Base-by-base conservation (phyloP, 371 early-diverging fungal species). In the Gilbertella persicaria region DNA sequence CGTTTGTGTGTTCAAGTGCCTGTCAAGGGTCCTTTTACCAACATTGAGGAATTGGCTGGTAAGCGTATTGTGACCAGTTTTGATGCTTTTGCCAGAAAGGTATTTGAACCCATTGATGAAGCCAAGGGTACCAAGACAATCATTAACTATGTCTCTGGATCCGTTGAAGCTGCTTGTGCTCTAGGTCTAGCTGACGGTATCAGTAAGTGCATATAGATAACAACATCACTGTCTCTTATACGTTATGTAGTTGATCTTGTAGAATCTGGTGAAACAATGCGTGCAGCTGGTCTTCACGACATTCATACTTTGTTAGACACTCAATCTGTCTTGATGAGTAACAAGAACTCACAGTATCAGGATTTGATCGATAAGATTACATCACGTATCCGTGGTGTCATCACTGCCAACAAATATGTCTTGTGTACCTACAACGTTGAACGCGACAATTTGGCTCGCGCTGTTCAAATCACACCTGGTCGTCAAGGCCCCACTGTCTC, bases 261-360 rank as follows among this genome's bases (percentile, higher is more conserved):
- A 30, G 99, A 98, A 77, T 94, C 94, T 20, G 98, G 98, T 53
- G 98, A 98, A 61, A 98, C 99, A 14, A 98, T 98, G 98, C 88
- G 93, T 57, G 98, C 97, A 26, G 98, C 98, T 26, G 95, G 95
- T n/a, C 86, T 98, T 40, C 90, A 90, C 66, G 89, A 88, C 44
- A 89, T 96, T 46, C 85, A 82, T 46, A 94, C 93, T 7, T 66
- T 98, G 17, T 58, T 93, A 52, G 72, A 76, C 0, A 89, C 96
- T 8, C 87, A 98, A 69, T 89, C 96, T 9, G 93, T 96, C 14
- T 75, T 97, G 47, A 85, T 98, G 58, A 75, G 87, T 60, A 88
- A 89, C 67, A 75, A 83, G 29, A 62, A 79, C 43, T 57, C 84
- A 17, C 20, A 61, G 9, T 84, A 87, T 57, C 78, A 82, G 14